phyloP scores from a whole-genome alignment of 768 basidiomycete species.

The Lepiota brunneoincarnata region DNA sequence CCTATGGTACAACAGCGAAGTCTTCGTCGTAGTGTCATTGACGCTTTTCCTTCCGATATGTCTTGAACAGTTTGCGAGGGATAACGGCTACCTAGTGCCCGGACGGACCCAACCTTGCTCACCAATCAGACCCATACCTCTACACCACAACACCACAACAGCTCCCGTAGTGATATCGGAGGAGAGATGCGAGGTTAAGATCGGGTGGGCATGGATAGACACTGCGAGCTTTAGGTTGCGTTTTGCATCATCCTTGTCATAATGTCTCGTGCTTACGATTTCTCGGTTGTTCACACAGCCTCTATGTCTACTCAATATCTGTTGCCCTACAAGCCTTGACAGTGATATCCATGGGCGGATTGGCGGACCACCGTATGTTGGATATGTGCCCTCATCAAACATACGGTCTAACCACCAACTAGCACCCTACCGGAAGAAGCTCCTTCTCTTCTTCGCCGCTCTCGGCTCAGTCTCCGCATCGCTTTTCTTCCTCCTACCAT shows the following conservation, averaged over 20 bases:
- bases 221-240: conserved; percentile 89
- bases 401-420: conserved; percentile 10
- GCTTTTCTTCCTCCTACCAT: conserved; percentile 71
- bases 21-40: conserved; percentile 78
- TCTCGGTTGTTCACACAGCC: conserved; percentile 35
- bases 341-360: conserved; percentile 90
- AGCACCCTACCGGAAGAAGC: conserved; percentile 70
- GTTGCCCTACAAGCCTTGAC: conserved; percentile 91
- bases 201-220: conserved; percentile 87
- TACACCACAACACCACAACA: conserved; percentile 13
- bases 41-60: conserved; percentile 83
- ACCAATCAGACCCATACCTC: conserved; percentile 13
- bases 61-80: conserved; percentile 85
- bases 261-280: background rate
- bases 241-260: background rate
- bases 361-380: conserved; percentile 86
- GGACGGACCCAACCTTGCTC: conserved; percentile 64
- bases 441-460: conserved; percentile 74
- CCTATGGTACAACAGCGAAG: conserved; percentile 48
- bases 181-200: conserved; percentile 73
- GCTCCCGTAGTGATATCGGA: conserved; percentile 11
- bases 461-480: conserved; percentile 68
- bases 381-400: background rate
- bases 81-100: conserved; percentile 79
- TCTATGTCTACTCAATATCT: conserved; percentile 86